Percentiles rank a stretch among this genome's conserved stretches.
phyloP scores from a whole-genome alignment of 148 eudicot species.

The Mesembryanthemum crystallinum region DNA sequence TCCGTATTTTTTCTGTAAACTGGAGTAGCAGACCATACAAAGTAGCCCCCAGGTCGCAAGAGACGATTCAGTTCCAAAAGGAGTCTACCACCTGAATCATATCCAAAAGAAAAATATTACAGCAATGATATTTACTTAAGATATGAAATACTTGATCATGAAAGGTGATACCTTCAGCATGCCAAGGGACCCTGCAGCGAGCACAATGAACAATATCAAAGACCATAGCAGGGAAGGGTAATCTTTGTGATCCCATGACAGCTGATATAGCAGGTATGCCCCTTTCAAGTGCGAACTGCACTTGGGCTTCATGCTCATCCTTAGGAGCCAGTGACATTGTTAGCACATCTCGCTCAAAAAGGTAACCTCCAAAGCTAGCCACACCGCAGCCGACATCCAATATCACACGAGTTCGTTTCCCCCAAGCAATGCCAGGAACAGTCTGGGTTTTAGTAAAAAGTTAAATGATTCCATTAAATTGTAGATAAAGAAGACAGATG shows the following conservation, averaged over 20 bases:
- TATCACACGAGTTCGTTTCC: constrained; percentile 53
- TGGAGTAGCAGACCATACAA: constrained; percentile 86
- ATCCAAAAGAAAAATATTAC: too few species aligned
- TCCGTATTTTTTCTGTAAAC: constrained; percentile 53
- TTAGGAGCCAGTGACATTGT: constrained; percentile 83
- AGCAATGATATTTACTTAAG: too few species aligned
- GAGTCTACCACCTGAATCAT: constrained; percentile 62
- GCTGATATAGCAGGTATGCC: constrained; percentile 86
- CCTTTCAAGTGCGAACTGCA: constrained; percentile 80
- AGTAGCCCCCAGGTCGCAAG: constrained; percentile 74
- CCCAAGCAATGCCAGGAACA: constrained; percentile 61
- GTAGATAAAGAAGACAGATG: too few species aligned
- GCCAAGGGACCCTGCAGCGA: constrained; percentile 81
- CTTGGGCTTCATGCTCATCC: constrained; percentile 83
- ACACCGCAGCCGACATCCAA: constrained; percentile 84
- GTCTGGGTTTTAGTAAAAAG: too few species aligned
- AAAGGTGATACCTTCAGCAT: constrained; percentile 80
- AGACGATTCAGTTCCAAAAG: constrained; percentile 71
- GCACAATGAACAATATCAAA: constrained; percentile 81
- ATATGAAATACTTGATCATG: too few species aligned
- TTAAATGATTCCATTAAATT: too few species aligned
- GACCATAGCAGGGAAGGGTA: constrained; percentile 59
- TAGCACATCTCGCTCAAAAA: constrained; percentile 61
- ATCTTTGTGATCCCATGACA: constrained; percentile 69
- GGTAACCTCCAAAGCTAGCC: constrained; percentile 86